A percentile compares a stretch with the other conserved stretches of the same genome.
Evolutionary conservation across 208 protist species (phyloP).

Genomic region (Trypanosoma mega): DNA sequence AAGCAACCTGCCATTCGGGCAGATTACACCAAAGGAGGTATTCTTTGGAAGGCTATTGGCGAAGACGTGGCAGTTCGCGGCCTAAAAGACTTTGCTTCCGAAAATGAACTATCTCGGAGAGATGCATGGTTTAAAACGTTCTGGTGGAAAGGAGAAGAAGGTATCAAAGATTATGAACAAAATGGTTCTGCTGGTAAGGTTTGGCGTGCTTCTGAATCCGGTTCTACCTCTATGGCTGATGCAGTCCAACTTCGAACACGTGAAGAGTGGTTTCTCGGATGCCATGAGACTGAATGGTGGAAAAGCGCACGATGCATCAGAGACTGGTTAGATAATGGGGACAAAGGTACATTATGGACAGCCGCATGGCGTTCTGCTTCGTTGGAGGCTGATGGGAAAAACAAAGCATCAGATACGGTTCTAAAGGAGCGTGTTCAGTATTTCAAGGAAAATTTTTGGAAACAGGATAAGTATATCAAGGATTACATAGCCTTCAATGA

Average conservation of each 20-base stretch:
- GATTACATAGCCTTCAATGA: slow-evolving; percentile 29
- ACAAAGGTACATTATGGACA: slow-evolving; percentile 27
- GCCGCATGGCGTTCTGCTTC: slow-evolving; percentile 20
- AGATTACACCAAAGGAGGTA: slow-evolving; percentile 33
- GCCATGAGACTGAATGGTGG: slow-evolving; percentile 38
- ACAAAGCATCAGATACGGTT: slow-evolving; percentile 8
- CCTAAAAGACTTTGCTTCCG: slow-evolving; percentile 21
- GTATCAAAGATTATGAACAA: slow-evolving; percentile 32
- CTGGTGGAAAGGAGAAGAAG: slow-evolving; percentile 38
- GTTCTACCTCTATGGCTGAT: slow-evolving; percentile 8
- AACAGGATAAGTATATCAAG: slow-evolving; percentile 33
- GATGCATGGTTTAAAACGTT: slow-evolving; percentile 34
- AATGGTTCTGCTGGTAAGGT: slow-evolving; percentile 30
- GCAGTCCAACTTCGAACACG: slow-evolving; percentile 20
- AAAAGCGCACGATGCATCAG: slow-evolving; percentile 25
- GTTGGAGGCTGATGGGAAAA: slow-evolving; percentile 4
- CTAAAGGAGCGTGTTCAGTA: slow-evolving; percentile 29
- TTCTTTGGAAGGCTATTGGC: slow-evolving; percentile 22
- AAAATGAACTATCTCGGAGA: slow-evolving; percentile 16
- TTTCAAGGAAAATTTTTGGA: slow-evolving; percentile 35
- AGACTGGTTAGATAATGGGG: slow-evolving; percentile 35
- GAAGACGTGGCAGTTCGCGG: slow-evolving; percentile 26
- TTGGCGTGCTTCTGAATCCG: slow-evolving; percentile 19
- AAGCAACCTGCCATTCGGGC: slow-evolving; percentile 23
- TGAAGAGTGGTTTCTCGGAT: slow-evolving; percentile 34